Conservation (phyloP, 371 early-diverging fungal genomes). For the Mortierella sp. region DNA sequence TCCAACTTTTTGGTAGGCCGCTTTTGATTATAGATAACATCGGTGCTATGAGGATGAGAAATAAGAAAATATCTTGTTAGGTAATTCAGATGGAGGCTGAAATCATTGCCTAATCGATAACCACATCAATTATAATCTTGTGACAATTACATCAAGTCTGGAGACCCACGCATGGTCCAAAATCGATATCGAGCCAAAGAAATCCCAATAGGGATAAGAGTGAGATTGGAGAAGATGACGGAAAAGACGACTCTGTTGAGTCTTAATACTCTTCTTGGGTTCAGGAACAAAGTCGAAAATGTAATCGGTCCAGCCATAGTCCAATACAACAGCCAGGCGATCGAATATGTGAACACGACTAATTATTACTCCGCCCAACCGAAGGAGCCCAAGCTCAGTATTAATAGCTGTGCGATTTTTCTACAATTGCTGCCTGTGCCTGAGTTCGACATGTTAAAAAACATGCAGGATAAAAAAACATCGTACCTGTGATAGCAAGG, state of each 20-base stretch:
- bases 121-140: neutral
- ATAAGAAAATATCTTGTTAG: neutral
- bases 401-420: neutral
- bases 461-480: neutral
- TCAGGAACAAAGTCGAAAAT: slow-evolving; percentile 25
- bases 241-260: slow-evolving; percentile 35
- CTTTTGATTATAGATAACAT: slow-evolving; percentile 38
- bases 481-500: slow-evolving; percentile 19
- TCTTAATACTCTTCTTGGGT: slow-evolving; percentile 41
- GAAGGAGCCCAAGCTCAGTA: neutral
- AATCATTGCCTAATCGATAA: too few relatives aligned
- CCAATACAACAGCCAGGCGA: slow-evolving; percentile 52
- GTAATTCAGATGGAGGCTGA: too few relatives aligned
- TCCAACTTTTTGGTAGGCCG: slow-evolving; percentile 45
- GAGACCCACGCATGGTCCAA: slow-evolving; percentile 41
- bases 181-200: slow-evolving; percentile 39
- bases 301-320: slow-evolving; percentile 29
- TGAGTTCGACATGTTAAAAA: neutral
- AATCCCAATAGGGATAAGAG: slow-evolving; percentile 42
- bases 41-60: slow-evolving; percentile 16
- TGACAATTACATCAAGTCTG: slow-evolving; percentile 26
- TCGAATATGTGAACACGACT: slow-evolving; percentile 42
- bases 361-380: neutral
- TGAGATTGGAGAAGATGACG: slow-evolving; percentile 34
- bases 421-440: neutral